Base-by-base conservation (phyloP, 192 early-diverging fungal genomes). In the Backusella macrospora region DNA sequence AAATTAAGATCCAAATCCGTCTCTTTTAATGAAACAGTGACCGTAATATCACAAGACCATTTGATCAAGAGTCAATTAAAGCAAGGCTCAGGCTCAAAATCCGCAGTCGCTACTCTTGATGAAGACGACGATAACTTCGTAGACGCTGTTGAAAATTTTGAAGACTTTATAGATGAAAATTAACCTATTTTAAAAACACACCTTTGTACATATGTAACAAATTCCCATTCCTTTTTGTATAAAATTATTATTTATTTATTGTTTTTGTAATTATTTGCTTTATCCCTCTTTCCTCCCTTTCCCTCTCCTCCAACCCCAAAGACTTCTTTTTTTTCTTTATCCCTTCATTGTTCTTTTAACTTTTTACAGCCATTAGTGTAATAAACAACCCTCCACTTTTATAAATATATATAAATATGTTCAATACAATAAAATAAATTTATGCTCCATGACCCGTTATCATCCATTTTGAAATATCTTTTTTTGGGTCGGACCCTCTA, bases 21-120 rank as follows among this genome's bases (percentile, higher is more conserved):
- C 13, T 72, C 71, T 44, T 72, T 72, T 63, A 64, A 62, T 62
- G 71, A 72, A 45, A 72, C 55, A 12, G 59, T 72, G 16, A 45
- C 12, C 14, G 45, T 72, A 6, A 62, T 64, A 40, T 64, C 71
- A 43, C 29, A 72, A 62, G 70, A 62, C 21, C 15, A 16, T 2
- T 21, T 39, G 7, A 18, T 15, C 34, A 14, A 44, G 12, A 72
- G 49, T 72, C 37, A 23, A 59, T 34, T 55, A 8, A 59, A 72
- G 40, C 34, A 45, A 10, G 52, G 52, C 52, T 59, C 52, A 59
- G 29, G 29, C 29, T 21, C 23, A 4, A 16, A 39, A 15, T 2
- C n/a, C 14, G 69, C 48, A 59, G 46, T n/a, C 7, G 45, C 26
- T n/a, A 39, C 16, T 9, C 49, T 59, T 14, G 52, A 62, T 14